Evolutionary conservation across 108 stramenopile species (phyloP).

Genomic region (Pinguiococcus pyrenoidosus): DNA sequence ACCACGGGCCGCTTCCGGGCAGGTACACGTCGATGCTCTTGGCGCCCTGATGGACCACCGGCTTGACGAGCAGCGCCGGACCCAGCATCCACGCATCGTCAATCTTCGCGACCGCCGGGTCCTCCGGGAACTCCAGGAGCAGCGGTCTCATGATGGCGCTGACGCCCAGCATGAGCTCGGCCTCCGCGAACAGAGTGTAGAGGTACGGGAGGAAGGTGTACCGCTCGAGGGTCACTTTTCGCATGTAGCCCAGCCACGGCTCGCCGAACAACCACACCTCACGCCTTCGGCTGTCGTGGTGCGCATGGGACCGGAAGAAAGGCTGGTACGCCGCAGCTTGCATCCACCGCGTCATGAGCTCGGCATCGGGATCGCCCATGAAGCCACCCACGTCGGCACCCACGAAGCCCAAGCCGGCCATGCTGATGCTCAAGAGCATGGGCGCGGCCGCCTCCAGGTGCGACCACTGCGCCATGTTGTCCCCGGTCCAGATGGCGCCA

Average conservation of each 20-base stretch:
- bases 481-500: constrained; percentile 99
- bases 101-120: constrained; percentile 41
- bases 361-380: constrained; percentile 84
- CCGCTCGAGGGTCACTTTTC: constrained; percentile 68
- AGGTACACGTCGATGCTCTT: constrained; percentile 56
- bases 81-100: constrained; percentile 88
- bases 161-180: too few relatives aligned
- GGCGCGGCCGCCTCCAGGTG: constrained; percentile 78
- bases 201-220: constrained; percentile 83
- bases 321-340: constrained; percentile 87
- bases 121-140: constrained; percentile 78
- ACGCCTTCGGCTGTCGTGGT: constrained; percentile 87
- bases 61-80: constrained; percentile 87
- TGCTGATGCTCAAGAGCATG: constrained; percentile 84
- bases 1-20: constrained; percentile 60
- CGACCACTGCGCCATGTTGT: constrained; percentile 86
- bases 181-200: not conserved
- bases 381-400: constrained; percentile 99
- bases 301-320: constrained; percentile 97
- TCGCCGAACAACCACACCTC: constrained; percentile 98
- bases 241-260: constrained; percentile 58
- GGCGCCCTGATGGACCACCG: constrained; percentile 68
- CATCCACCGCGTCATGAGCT: constrained; percentile 95
- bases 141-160: constrained; percentile 62
- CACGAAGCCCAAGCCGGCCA: constrained; percentile 81